These are phyloP conservation scores for Lodderomyces beijingensis DNA, from an alignment of 1,139 yeast species.

Conservation along the genomic window DNA sequence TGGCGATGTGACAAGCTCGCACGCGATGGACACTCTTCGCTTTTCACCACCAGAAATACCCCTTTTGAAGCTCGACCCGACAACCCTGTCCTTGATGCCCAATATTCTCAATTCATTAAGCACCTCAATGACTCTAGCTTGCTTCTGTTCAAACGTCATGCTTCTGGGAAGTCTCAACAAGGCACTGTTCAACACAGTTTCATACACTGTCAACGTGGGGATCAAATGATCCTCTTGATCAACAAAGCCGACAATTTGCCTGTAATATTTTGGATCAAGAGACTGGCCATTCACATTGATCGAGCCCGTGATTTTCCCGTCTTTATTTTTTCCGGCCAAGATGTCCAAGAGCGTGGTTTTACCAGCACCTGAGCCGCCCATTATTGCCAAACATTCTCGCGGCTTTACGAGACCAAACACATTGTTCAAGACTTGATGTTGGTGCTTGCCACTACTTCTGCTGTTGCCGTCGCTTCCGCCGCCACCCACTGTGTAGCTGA, in stretches of 20 bases:
- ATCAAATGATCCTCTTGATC: slow-evolving; percentile 91
- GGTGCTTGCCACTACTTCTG: no score
- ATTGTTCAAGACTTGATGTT: slow-evolving; percentile 53
- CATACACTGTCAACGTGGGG: slow-evolving; percentile 92
- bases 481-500: slow-evolving; percentile 55
- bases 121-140: slow-evolving; percentile 77
- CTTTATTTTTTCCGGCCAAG: slow-evolving; percentile 80
- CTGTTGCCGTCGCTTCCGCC: slow-evolving; percentile 18
- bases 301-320: slow-evolving; percentile 62
- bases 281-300: slow-evolving; percentile 71
- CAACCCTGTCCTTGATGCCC: slow-evolving; percentile 75
- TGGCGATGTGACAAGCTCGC: slow-evolving; percentile 85
- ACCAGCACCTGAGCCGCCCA: slow-evolving; percentile 99
- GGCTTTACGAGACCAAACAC: slow-evolving; percentile 78
- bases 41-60: slow-evolving; percentile 96
- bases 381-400: slow-evolving; percentile 86
- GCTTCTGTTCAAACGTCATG: slow-evolving; percentile 71
- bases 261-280: slow-evolving; percentile 40
- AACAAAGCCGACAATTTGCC: slow-evolving; percentile 85
- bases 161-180: slow-evolving; percentile 75
- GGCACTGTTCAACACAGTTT: slow-evolving; percentile 91
- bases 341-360: slow-evolving; percentile 90
- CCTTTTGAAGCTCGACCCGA: slow-evolving; percentile 84
- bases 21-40: slow-evolving; percentile 83
- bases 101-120: slow-evolving; percentile 79